phyloP scores from a whole-genome alignment of 371 early-diverging fungal genomes.

The Mucor plumbeus region DNA sequence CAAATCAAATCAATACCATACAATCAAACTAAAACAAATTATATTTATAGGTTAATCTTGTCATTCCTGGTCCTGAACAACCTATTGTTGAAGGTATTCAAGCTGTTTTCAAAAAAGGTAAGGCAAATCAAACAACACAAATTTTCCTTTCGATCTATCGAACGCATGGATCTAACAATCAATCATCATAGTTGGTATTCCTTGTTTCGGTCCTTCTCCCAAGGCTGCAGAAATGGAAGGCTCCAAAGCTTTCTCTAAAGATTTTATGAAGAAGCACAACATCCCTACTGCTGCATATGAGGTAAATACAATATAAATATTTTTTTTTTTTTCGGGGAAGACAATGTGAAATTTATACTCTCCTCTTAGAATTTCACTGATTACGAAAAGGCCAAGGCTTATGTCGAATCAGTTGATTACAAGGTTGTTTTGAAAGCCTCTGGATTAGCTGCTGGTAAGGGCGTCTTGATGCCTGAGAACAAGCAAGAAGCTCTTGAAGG shows the following conservation, averaged over 20 bases:
- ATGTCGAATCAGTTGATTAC: constrained; percentile 63
- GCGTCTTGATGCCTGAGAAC: constrained; percentile 89
- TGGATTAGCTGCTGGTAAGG: constrained; percentile 97
- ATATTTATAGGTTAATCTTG: constrained; percentile 65
- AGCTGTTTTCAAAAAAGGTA: constrained; percentile 82
- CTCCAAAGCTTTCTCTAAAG: constrained; percentile 97
- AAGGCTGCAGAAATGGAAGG: constrained; percentile 95
- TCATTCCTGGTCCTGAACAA: constrained; percentile 97
- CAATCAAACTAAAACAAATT: too few relatives aligned
- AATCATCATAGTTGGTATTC: constrained; percentile 79
- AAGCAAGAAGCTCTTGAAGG: constrained; percentile 89
- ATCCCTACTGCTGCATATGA: constrained; percentile 96
- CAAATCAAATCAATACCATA: too few relatives aligned
- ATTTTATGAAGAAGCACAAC: constrained; percentile 94
- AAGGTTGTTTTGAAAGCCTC: constrained; percentile 91
- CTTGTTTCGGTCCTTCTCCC: constrained; percentile 92
- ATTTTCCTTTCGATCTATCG: too few relatives aligned
- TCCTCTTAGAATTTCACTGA: constrained; percentile 78
- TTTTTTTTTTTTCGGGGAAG: neutral
- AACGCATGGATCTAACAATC: too few relatives aligned
- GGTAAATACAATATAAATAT: constrained; percentile 31
- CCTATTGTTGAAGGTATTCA: constrained; percentile 94
- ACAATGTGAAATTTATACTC: neutral
- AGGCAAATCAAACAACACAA: neutral
- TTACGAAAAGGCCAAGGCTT: constrained; percentile 78